These are phyloP conservation scores for Penicillium longicatenatum DNA, from an alignment of 495 filamentous ascomycete species.

Conservation along the genomic window DNA sequence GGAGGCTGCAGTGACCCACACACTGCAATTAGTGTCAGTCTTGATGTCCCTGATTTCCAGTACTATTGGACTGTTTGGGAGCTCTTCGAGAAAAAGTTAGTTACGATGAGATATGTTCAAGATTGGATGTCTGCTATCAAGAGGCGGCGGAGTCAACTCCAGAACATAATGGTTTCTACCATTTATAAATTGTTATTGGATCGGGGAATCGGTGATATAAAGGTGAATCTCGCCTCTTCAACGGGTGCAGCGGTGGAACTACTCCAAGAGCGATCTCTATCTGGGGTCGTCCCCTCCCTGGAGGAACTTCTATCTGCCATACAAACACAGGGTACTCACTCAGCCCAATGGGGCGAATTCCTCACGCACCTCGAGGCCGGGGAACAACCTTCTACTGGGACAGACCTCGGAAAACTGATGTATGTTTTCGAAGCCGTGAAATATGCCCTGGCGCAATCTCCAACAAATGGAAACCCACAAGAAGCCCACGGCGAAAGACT, in stretches of 20 bases:
- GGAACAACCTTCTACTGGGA: neutral
- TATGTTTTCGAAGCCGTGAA: neutral
- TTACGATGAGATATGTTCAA: neutral
- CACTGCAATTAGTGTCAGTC: neutral
- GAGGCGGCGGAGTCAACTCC: neutral
- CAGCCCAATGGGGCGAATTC: neutral
- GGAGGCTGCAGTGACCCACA: neutral
- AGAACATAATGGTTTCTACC: neutral
- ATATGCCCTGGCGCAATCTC: neutral
- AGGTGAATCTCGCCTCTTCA: neutral
- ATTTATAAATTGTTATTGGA: neutral
- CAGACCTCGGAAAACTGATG: neutral
- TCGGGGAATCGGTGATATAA: neutral
- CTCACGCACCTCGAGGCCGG: neutral
- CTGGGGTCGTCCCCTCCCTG: neutral
- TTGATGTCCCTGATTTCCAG: neutral
- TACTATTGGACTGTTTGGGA: neutral
- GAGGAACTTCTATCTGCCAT: neutral
- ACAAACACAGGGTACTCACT: neutral
- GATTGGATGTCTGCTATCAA: neutral
- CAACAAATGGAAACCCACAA: neutral
- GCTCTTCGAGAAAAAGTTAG: neutral
- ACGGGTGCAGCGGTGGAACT: neutral
- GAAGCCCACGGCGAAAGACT: neutral
- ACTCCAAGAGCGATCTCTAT: neutral